Conservation (phyloP, 2,329 filamentous ascomycete species). For the Ceratocystis cubensis region DNA sequence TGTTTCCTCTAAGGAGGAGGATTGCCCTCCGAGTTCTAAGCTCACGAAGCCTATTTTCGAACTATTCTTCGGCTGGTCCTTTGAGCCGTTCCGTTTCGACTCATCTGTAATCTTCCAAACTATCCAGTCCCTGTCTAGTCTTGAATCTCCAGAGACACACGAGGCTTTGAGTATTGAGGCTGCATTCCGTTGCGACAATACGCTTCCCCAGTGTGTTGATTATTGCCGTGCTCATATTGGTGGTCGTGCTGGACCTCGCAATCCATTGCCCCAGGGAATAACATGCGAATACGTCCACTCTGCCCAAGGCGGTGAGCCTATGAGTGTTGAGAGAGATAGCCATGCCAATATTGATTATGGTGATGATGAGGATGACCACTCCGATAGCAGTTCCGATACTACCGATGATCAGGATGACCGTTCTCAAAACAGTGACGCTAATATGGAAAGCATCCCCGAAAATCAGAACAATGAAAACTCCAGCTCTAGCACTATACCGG, state of each 20-base stretch:
- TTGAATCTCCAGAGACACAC: constrained; percentile 3
- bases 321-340: constrained; percentile 22
- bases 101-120: constrained; percentile 31
- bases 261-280: constrained; percentile 47
- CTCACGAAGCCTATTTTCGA: constrained; percentile 1
- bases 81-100: constrained; percentile 19
- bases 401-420: constrained; percentile 21
- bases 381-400: constrained; percentile 19
- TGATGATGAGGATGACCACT: constrained; percentile 23
- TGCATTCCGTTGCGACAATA: constrained; percentile 68
- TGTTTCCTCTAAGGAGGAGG: constrained; percentile 10
- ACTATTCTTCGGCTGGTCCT: not conserved
- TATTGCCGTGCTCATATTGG: constrained; percentile 58
- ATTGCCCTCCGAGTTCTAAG: not conserved
- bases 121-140: constrained; percentile 32
- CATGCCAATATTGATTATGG: constrained; percentile 21
- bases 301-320: constrained; percentile 21
- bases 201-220: constrained; percentile 46
- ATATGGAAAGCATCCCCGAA: constrained; percentile 24
- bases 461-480: constrained; percentile 24
- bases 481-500: not conserved
- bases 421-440: constrained; percentile 13
- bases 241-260: constrained; percentile 46
- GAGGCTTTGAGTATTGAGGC: constrained; percentile 62
- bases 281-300: constrained; percentile 24